Evolutionary conservation across 2,329 filamentous ascomycete species (phyloP), one percentile per base, ranked within the genome.

Genomic region (Aspergillus quadrilineatus): DNA sequence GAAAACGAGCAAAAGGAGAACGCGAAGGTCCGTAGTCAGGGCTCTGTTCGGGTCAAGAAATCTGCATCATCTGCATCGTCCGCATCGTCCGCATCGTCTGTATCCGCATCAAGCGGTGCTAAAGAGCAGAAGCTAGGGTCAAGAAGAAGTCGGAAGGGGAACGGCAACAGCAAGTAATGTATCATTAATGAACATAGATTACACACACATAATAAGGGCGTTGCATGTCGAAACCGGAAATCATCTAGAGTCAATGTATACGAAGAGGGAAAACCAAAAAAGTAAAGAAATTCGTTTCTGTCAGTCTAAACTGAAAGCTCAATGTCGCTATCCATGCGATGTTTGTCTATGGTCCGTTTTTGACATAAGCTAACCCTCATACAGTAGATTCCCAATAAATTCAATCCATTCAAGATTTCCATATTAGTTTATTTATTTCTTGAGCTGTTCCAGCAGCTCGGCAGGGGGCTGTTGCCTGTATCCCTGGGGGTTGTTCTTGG

Each of bases 401-500:
- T 49, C 10, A 22, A 49, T 47, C 12, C 45, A 49, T 28, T 49
- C 47, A 49, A 49, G 34, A 48, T 39, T 22, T 15, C 30, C 32
- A n/a, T 36, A 49, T 49, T 50, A 51, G n/a, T 22, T 42, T 28
- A 42, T 59, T 64, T 69, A 72, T 61, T 73, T 74, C 71, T 74
- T 73, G 56, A 74, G 68, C 63, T 69, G 62, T 54, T 88, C 87
- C 50, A 97, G 71, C 67, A 97, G 82, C 75, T 89, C 86, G 63
- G 89, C 82, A 0, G 94, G 93, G n/a, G 93, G 91, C 63, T 92
- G 82, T 78, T 97, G 92, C 64, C 89, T 84, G 80, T 97, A 97
- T 22, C 94, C 94, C 77, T 92, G 86, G 26, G 94, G 94, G 79
- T 97, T 97, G 79, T 97, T 97, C 78, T 89, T 83, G 14, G 95